Conservation (phyloP, 176 grass and related monocot genomes). For the Musa itinerans region DNA sequence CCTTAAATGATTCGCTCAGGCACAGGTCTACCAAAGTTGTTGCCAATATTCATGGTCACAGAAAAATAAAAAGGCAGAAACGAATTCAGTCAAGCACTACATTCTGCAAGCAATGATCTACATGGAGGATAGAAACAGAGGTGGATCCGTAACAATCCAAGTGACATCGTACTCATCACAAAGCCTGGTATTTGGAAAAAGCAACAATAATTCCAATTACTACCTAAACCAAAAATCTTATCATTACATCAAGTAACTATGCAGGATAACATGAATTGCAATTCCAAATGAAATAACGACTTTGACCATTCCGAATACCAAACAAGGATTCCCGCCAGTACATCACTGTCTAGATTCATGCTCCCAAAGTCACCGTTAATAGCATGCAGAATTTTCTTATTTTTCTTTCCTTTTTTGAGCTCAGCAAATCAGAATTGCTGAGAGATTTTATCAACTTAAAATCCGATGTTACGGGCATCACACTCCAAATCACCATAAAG, state of each 20-base stretch:
- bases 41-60: not conserved
- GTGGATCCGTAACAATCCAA: not conserved
- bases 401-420: not conserved
- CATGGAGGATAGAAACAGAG: not conserved
- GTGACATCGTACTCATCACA: not conserved
- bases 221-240: too few relatives aligned
- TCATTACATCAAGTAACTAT: too few relatives aligned
- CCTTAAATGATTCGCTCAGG: not conserved
- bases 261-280: not conserved
- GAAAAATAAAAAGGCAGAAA: not conserved
- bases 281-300: not conserved
- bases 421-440: not conserved
- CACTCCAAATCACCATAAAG: not conserved
- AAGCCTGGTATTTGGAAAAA: not conserved
- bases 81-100: not conserved
- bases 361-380: not conserved
- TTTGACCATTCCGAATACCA: not conserved
- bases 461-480: not conserved
- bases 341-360: not conserved
- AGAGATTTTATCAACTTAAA: too few relatives aligned
- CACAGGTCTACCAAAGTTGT: not conserved
- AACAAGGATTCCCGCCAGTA: not conserved
- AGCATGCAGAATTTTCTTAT: not conserved
- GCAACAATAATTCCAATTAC: too few relatives aligned
- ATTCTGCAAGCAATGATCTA: not conserved